These are phyloP conservation scores for Neonectria punicea DNA, from an alignment of 2,329 filamentous ascomycete species.

Conservation along the genomic window DNA sequence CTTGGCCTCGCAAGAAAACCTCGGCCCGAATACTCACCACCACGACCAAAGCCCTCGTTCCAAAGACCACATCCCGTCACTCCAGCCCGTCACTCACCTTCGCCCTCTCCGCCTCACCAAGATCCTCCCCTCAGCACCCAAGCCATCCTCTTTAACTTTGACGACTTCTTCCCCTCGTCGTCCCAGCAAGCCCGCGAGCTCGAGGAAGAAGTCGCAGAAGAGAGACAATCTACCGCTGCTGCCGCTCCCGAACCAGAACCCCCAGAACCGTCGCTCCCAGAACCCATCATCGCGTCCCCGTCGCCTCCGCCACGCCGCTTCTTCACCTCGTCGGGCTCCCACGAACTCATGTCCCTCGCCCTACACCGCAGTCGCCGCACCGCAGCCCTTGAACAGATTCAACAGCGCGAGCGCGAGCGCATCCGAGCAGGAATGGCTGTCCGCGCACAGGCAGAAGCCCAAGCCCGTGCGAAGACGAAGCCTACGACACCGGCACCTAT, in stretches of 20 bases:
- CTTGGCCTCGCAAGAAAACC: slow-evolving; percentile 30
- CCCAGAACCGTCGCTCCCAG: slow-evolving; percentile 30
- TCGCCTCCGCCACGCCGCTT: slow-evolving; percentile 42
- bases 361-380: slow-evolving; percentile 49
- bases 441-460: slow-evolving; percentile 19
- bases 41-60: background rate
- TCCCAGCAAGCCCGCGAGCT: slow-evolving; percentile 67
- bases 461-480: slow-evolving; percentile 20
- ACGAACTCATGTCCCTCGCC: slow-evolving; percentile 48
- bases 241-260: slow-evolving; percentile 24
- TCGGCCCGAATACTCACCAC: background rate
- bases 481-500: background rate
- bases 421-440: slow-evolving; percentile 32
- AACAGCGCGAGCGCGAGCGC: slow-evolving; percentile 39
- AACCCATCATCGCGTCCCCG: slow-evolving; percentile 20
- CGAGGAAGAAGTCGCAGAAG: slow-evolving; percentile 47
- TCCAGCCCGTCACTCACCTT: slow-evolving; percentile 17
- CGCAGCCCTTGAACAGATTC: slow-evolving; percentile 46
- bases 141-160: slow-evolving; percentile 61
- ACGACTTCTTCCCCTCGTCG: slow-evolving; percentile 66
- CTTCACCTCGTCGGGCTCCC: slow-evolving; percentile 51
- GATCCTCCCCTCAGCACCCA: slow-evolving; percentile 59
- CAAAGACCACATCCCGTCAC: slow-evolving; percentile 13
- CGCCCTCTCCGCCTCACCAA: slow-evolving; percentile 33
- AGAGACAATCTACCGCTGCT: slow-evolving; percentile 12